A percentile compares a stretch with the other conserved stretches of the same genome.
These are phyloP conservation scores for Amanita molliuscula DNA, from an alignment of 768 basidiomycete species.

Conservation along the genomic window DNA sequence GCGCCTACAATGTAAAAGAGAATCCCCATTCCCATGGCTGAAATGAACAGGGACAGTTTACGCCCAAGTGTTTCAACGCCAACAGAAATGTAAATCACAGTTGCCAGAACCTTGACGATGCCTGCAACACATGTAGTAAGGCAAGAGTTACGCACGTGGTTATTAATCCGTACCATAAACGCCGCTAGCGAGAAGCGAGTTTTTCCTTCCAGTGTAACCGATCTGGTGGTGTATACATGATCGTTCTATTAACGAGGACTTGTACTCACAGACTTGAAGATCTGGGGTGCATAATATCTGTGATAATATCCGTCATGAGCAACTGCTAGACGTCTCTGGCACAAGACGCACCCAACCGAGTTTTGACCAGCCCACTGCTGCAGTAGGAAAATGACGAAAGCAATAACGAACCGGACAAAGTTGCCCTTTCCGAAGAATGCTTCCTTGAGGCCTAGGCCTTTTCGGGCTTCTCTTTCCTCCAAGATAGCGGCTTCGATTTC, in stretches of 20 bases:
- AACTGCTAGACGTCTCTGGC: background rate
- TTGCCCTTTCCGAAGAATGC: slow-evolving; percentile 80
- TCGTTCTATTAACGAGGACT: background rate
- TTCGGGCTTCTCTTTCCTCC: slow-evolving; percentile 59
- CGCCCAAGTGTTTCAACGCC: slow-evolving; percentile 62
- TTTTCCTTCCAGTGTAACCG: slow-evolving; percentile 48
- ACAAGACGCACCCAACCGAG: slow-evolving; percentile 41
- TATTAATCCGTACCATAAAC: slow-evolving; percentile 35
- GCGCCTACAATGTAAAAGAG: slow-evolving; percentile 81
- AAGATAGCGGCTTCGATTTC: slow-evolving; percentile 76
- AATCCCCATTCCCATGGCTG: slow-evolving; percentile 68
- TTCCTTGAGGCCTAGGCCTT: slow-evolving; percentile 56
- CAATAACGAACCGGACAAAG: slow-evolving; percentile 75
- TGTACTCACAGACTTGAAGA: slow-evolving; percentile 48
- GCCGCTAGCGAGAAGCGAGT: slow-evolving; percentile 62
- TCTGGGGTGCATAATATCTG: slow-evolving; percentile 66
- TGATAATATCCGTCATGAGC: background rate
- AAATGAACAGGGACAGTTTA: slow-evolving; percentile 59
- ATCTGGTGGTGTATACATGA: slow-evolving; percentile 28
- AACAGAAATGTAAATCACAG: slow-evolving; percentile 55
- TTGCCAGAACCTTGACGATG: slow-evolving; percentile 59
- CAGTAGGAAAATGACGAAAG: slow-evolving; percentile 66
- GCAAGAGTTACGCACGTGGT: background rate
- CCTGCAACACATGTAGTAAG: slow-evolving; percentile 12
- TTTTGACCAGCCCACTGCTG: slow-evolving; percentile 86